Evolutionary conservation across 78 protist genomes (phyloP), one percentile per base, ranked within the genome.

Genomic region (Goniomonas avonlea): DNA sequence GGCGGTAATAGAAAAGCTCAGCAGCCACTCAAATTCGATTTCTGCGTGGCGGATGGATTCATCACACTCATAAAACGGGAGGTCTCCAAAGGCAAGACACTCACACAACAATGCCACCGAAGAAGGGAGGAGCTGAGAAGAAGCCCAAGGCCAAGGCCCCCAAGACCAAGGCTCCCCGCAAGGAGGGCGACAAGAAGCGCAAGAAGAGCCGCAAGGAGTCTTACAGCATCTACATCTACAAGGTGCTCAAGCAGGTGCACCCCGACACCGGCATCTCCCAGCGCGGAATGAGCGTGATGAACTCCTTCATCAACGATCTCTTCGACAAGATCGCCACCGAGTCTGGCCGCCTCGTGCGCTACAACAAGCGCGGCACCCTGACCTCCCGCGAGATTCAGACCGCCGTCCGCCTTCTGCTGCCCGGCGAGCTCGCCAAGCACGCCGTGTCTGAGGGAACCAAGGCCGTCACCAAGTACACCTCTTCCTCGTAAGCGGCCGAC

Each of bases 341-440:
- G 84, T 91, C 93, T 17, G 87, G 85, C 60, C n/a, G 32, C 32
- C 82, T 93, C 5, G 89, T 89, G 21, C 82, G 84, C 59, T 82
- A 85, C 91, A 93, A 65, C 73, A 75, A 75, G 73, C 20, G n/a
- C 43, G 55, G 50, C n/a, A 77, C 83, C 31, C 76, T 79, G 7
- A 37, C 77, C 11, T 61, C 83, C n/a, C 70, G 95, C 58, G 95
- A 92, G 73, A 92, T 92, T 56, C 95, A 92, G 84, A 85, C 90
- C 7, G 93, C 95, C 27, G 92, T 88, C 53, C 90, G 95, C 39
- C 87, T 89, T 74, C 45, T 89, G 50, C 86, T 93, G 31, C 89
- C 96, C 61, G 94, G 94, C 43, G 96, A 93, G 82, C 89, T 93
- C 17, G 93, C 96, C 58, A 90, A 91, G 86, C 96, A 93, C 80